Conservation (phyloP, 2,329 filamentous ascomycete species). For the Amesomyces nigricolor region DNA sequence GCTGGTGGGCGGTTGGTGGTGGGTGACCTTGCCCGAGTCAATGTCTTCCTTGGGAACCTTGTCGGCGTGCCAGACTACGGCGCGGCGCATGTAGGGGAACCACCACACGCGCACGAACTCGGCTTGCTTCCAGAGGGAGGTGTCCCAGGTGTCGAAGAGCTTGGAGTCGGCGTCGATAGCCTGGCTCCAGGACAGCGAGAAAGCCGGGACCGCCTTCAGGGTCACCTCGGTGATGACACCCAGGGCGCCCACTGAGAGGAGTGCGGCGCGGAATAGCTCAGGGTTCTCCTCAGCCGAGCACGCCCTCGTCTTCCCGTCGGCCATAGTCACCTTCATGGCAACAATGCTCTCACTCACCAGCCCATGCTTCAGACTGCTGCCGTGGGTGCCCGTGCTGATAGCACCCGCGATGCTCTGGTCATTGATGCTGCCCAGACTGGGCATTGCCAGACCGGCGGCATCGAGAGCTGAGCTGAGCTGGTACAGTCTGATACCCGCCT, state of each 20-base stretch:
- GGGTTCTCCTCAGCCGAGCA: conserved; percentile 64
- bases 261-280: conserved; percentile 80
- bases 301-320: conserved; percentile 66
- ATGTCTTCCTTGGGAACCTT: conserved; percentile 28
- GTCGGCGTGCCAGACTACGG: conserved; percentile 85
- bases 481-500: conserved; percentile 82
- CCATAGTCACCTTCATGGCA: conserved; percentile 71
- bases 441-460: conserved; percentile 72
- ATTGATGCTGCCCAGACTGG: conserved; percentile 91
- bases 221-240: conserved; percentile 89
- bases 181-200: conserved; percentile 84
- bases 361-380: conserved; percentile 77
- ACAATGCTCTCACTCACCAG: conserved; percentile 74
- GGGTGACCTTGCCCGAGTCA: conserved; percentile 38
- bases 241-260: conserved; percentile 81
- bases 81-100: conserved; percentile 86
- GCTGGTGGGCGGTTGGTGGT: conserved; percentile 54
- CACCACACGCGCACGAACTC: conserved; percentile 97
- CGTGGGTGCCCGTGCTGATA: conserved; percentile 89
- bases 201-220: conserved; percentile 71
- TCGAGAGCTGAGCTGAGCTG: conserved; percentile 70
- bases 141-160: conserved; percentile 67
- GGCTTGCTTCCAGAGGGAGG: conserved; percentile 70
- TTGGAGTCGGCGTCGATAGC: conserved; percentile 64
- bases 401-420: conserved; percentile 89